Base-by-base conservation (phyloP, 1,284 basidiomycete genomes). In the Ceratobasidium papillatum region DNA sequence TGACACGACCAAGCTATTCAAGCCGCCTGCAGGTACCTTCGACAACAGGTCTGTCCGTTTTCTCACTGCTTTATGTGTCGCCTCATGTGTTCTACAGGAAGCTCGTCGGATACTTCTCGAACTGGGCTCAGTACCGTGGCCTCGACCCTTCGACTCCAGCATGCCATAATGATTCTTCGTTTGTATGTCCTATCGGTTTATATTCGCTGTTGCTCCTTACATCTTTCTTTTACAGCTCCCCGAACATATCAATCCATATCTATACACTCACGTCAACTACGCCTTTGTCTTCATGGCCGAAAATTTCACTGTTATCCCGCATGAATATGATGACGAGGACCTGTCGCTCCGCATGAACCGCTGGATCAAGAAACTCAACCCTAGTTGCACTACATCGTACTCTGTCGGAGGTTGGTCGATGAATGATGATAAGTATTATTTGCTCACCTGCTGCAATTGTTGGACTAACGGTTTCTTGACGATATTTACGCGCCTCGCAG, bases 231-330 rank as follows among this genome's bases (percentile, higher is more conserved):
- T 2, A 17, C 22, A 61, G 58, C 65, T 68, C 2, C 65, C 65
- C 27, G 65, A 68, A 54, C 14, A 68, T 17, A 68, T 68, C 49
- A 68, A 68, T 30, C 65, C 65, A 12, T 41, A 68, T 22, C 49
- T 68, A 19, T 68, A 68, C 47, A 68, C 65, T 14, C 65, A 68
- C 34, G 25, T 68, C 65, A 68, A 68, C 49, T 68, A 68, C 9
- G 65, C 65, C 0, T 68, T 68, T 19, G 65, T 68, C 30, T 68
- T 68, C 49, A 68, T 68, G 65, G 65, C 65, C 45, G 52, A 68
- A 17, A 68, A 54, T 22, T 49, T 25, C 22, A 68, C 65, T 11
- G 11, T 54, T 30, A 54, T 68, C 14, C 49, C 45, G 14, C 52
- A 56, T 9, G 52, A 56, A 32, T 56, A 56, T 27, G 52, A 56